These are phyloP conservation scores for Marasmius sp. DNA, from an alignment of 1,284 basidiomycete species.

Conservation along the genomic window DNA sequence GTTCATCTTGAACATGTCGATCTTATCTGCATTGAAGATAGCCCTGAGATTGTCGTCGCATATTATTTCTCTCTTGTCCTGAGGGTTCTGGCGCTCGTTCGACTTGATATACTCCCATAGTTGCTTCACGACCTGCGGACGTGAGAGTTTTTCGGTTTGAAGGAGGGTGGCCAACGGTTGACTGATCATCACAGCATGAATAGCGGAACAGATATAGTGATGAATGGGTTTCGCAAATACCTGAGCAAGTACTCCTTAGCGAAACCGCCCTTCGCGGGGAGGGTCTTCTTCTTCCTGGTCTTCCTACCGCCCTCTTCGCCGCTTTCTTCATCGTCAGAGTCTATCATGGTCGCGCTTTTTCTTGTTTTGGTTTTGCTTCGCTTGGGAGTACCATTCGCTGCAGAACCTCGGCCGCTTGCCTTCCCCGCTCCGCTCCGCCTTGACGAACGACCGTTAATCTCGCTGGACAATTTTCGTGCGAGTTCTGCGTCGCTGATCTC, in stretches of 20 bases:
- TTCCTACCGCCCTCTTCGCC: constrained; percentile 38
- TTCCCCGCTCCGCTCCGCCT: constrained; percentile 43
- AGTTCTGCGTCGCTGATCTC: constrained; percentile 61
- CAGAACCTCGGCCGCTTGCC: constrained; percentile 24
- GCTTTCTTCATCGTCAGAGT: constrained; percentile 54
- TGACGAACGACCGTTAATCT: constrained; percentile 63
- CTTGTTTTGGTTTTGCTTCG: constrained; percentile 36
- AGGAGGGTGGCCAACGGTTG: constrained; percentile 63
- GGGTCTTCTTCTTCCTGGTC: constrained; percentile 33
- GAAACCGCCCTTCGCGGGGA: constrained; percentile 65
- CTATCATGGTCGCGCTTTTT: constrained; percentile 57
- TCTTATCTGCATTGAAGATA: constrained; percentile 74
- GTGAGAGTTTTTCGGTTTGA: constrained; percentile 62
- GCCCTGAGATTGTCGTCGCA: constrained; percentile 71
- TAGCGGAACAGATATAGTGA: constrained; percentile 6
- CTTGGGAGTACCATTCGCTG: constrained; percentile 39
- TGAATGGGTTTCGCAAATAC: constrained; percentile 34
- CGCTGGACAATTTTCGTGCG: constrained; percentile 67
- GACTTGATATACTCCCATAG: constrained; percentile 85
- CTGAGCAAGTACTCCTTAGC: constrained; percentile 77
- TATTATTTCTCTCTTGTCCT: constrained; percentile 77
- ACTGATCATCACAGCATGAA: constrained; percentile 35
- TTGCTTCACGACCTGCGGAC: constrained; percentile 87
- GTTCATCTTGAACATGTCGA: constrained; percentile 89
- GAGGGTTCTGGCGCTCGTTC: constrained; percentile 78